Percentiles rank a stretch among this genome's conserved stretches.
phyloP scores from a whole-genome alignment of 805 yeast species.

The Ogataea pignaliae region DNA sequence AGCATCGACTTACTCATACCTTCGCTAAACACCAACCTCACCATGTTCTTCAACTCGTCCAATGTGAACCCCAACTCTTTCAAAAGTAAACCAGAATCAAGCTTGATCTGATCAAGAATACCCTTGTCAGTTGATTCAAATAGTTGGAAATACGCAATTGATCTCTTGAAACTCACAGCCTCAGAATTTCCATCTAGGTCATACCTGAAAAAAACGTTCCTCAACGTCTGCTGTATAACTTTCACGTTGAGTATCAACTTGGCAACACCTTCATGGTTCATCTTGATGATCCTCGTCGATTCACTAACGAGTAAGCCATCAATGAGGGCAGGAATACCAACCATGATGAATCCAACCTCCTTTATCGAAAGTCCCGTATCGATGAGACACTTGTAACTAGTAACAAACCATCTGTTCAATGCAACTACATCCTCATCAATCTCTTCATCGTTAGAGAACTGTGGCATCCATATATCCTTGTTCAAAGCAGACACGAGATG shows the following conservation, averaged over 20 bases:
- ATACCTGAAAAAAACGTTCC: conserved; percentile 51
- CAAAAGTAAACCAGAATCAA: conserved; percentile 8
- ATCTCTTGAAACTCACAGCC: conserved; percentile 47
- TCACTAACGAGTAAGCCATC: conserved; percentile 50
- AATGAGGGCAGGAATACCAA: conserved; percentile 29
- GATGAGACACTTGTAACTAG: no score
- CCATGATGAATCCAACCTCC: no score
- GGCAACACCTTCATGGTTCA: conserved; percentile 57
- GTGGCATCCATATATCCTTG: conserved; percentile 47
- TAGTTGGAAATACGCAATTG: conserved; percentile 53
- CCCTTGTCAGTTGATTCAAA: conserved; percentile 46
- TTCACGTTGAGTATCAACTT: conserved; percentile 56
- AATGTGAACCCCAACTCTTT: conserved; percentile 24
- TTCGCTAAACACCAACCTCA: conserved; percentile 48
- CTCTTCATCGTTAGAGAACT: conserved; percentile 48
- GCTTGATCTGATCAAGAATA: conserved; percentile 37
- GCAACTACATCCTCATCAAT: conserved; percentile 51
- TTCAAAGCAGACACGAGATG: conserved; percentile 45
- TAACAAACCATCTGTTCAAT: conserved; percentile 34
- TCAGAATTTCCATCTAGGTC: conserved; percentile 45
- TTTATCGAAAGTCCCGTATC: no score
- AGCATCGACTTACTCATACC: conserved; percentile 19
- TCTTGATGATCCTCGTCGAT: conserved; percentile 42
- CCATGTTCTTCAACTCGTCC: conserved; percentile 46
- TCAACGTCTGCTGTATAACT: conserved; percentile 64